Evolutionary conservation across 805 yeast species (phyloP), one percentile per base, ranked within the genome.

Genomic region (Candida xyloterini): DNA sequence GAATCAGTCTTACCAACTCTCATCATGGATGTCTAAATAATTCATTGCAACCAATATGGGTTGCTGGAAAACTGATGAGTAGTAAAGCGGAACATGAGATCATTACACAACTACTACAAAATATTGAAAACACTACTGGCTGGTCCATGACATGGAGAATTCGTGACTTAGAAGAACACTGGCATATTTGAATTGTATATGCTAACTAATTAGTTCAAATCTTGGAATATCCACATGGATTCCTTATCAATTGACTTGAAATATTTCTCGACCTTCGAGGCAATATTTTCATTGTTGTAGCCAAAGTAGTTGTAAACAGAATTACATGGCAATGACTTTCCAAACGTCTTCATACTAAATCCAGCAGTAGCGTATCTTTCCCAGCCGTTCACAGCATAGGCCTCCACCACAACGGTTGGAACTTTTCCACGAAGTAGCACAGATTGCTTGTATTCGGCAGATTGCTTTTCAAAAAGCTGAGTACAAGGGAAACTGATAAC

Each of bases 401-500:
- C 98, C 78, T 93, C 99, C 50, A 91, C 85, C 40, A 96, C 84
- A 65, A 93, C 56, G 60, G 87, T 79, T 65, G 98, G 98, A 41
- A 85, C 79, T 59, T 93, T 91, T 62, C 90, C 95, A 65, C 40
- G 51, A 37, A 97, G 97, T 68, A 93, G 76, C 44, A 93, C 90
- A 38, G 86, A 73, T 60, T 86, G 74, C 68, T 71, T 74, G 76
- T 93, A 93, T 56, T 81, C 90, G 52, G 70, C 62, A n/a, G 88
- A 52, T 76, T 93, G 99, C 58, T 71, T 62, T 69, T 87, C 95
- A 62, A 93, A 93, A 44, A 95, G 83, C 67, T 68, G 71, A 78
- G 85, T 84, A 73, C 89, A 96, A 60, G 98, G 98, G 57, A 93
- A 59, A 24, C 97, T 90, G 40, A 93, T 96, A 47, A 91, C 84